Evolutionary conservation across 169 alveolate species (phyloP).

Genomic region (Plasmodium knowlesi): DNA sequence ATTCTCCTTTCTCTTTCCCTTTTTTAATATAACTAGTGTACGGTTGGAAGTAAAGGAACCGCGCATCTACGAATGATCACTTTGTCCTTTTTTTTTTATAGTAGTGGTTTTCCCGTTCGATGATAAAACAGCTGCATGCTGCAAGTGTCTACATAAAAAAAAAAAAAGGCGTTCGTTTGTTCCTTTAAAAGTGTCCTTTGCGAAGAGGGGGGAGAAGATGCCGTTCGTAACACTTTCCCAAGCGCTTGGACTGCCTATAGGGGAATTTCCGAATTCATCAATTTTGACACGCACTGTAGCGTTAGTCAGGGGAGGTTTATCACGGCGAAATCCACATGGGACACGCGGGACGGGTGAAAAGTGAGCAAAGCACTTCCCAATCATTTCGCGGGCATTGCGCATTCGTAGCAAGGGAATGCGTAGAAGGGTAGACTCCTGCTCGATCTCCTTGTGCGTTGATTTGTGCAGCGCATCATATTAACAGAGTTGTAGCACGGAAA

Average conservation of each 20-base stretch:
- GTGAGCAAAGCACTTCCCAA: background rate
- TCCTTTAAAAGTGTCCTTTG: background rate
- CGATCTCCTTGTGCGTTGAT: background rate
- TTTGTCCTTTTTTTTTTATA: background rate
- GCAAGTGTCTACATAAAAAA: background rate
- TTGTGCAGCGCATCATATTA: background rate
- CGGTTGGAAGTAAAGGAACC: background rate
- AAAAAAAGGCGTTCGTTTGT: background rate
- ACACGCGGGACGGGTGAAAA: background rate
- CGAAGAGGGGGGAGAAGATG: background rate
- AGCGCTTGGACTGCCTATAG: background rate
- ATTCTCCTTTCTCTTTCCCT: background rate
- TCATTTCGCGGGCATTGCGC: no score
- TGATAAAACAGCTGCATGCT: background rate
- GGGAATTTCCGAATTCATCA: background rate
- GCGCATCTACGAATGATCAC: background rate
- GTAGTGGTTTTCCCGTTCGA: background rate
- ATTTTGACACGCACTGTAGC: background rate
- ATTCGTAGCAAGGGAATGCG: background rate
- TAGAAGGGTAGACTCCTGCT: background rate
- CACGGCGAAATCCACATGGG: background rate
- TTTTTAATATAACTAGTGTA: background rate
- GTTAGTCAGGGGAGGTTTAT: background rate
- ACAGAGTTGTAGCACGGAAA: background rate
- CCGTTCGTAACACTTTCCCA: background rate